Evolutionary conservation across 768 basidiomycete genomes (phyloP).

Genomic region (Arthromyces matolae): DNA sequence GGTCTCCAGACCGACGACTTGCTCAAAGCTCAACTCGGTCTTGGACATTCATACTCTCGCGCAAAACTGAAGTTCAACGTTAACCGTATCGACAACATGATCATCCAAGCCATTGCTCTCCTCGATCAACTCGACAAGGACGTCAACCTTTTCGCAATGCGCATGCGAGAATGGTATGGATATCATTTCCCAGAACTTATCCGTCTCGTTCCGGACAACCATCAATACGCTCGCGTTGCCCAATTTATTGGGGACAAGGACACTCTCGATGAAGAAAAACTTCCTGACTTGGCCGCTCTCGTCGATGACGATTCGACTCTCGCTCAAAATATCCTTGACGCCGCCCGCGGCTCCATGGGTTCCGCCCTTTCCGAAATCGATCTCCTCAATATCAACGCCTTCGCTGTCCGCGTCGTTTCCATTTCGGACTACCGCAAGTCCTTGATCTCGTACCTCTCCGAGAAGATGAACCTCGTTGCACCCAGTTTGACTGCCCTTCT

Average conservation of each 20-base stretch:
- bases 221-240: constrained; percentile 84
- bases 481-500: constrained; percentile 89
- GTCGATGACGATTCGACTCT: constrained; percentile 81
- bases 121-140: constrained; percentile 99
- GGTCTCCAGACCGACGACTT: constrained; percentile 88
- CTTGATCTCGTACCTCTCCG: constrained; percentile 79
- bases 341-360: constrained; percentile 92
- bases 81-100: constrained; percentile 97
- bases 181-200: constrained; percentile 98
- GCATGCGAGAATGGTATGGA: constrained; percentile 97
- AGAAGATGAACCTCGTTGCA: constrained; percentile 98
- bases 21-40: constrained; percentile 89
- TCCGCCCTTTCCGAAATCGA: constrained; percentile 88
- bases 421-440: constrained; percentile 93
- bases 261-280: constrained; percentile 68
- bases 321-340: constrained; percentile 93
- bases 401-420: constrained; percentile 86
- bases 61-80: constrained; percentile 98
- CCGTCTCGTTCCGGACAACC: constrained; percentile 89
- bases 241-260: constrained; percentile 92
- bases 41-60: constrained; percentile 96
- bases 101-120: constrained; percentile 97
- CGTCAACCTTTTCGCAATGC: constrained; percentile 98
- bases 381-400: constrained; percentile 91
- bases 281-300: constrained; percentile 73